Percentiles rank a stretch among this genome's conserved stretches.
These are phyloP conservation scores for Rhododendron ovatum DNA, from an alignment of 148 eudicot genomes.

Conservation along the genomic window DNA sequence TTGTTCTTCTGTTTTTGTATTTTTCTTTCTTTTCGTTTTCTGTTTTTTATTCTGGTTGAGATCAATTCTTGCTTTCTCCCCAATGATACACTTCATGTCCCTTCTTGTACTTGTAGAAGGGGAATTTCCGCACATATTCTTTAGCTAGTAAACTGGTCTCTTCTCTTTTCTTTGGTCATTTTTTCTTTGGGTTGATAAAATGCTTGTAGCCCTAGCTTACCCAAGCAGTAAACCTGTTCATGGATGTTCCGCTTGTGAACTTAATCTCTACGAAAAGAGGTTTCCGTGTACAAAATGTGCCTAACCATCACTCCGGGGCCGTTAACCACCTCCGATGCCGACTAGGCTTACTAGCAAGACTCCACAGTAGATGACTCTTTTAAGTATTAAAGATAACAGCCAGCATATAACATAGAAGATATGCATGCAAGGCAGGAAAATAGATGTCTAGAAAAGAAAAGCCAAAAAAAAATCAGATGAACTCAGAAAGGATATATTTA, in stretches of 20 bases:
- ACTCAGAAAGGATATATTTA: neutral
- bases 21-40: neutral
- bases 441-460: neutral
- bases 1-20: conserved; percentile 1
- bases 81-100: neutral
- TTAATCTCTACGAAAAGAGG: neutral
- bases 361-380: neutral
- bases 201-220: neutral
- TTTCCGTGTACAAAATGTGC: neutral
- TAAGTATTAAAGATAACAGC: neutral
- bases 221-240: neutral
- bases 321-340: no score
- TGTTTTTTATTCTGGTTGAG: neutral
- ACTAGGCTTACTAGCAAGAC: neutral
- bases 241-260: neutral
- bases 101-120: neutral
- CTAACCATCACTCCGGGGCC: neutral
- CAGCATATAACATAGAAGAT: neutral
- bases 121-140: neutral
- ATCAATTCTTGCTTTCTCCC: neutral
- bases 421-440: neutral
- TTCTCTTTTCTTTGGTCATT: neutral
- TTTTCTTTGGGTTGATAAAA: conserved; percentile 2
- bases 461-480: neutral
- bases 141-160: neutral